Conservation (phyloP, 331 rosid genomes). For the Cucumis variabilis region DNA sequence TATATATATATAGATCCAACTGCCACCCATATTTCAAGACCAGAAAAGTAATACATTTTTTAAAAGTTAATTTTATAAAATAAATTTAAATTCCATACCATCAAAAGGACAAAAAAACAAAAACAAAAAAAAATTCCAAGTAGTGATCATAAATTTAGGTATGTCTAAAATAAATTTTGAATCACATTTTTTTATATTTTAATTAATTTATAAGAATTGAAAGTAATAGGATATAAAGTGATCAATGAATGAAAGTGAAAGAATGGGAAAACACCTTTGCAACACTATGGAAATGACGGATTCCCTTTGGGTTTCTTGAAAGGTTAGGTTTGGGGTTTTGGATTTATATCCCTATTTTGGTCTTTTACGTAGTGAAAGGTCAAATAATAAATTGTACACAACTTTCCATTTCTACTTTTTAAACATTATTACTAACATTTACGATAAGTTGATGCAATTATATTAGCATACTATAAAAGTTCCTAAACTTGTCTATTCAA, state of each 20-base stretch:
- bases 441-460: neutral
- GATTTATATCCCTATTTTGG: neutral
- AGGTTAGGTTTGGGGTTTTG: constrained; percentile 9
- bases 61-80: neutral
- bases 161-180: neutral
- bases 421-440: too few relatives aligned
- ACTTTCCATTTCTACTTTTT: too few relatives aligned
- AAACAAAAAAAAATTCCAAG: too few relatives aligned
- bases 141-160: neutral
- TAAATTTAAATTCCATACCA: neutral
- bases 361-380: neutral
- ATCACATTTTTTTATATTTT: neutral
- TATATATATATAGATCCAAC: too few relatives aligned
- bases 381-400: neutral
- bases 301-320: constrained; percentile 23
- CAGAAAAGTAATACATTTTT: too few relatives aligned
- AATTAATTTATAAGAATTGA: neutral
- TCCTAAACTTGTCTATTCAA: neutral
- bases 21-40: too few relatives aligned
- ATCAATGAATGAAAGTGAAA: constrained; percentile 11
- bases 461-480: too few relatives aligned
- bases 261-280: neutral
- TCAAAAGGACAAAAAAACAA: too few relatives aligned
- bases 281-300: constrained; percentile 1
- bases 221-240: neutral